phyloP scores from a whole-genome alignment of 371 early-diverging fungal species.

The Encephalitozoon hellem region DNA sequence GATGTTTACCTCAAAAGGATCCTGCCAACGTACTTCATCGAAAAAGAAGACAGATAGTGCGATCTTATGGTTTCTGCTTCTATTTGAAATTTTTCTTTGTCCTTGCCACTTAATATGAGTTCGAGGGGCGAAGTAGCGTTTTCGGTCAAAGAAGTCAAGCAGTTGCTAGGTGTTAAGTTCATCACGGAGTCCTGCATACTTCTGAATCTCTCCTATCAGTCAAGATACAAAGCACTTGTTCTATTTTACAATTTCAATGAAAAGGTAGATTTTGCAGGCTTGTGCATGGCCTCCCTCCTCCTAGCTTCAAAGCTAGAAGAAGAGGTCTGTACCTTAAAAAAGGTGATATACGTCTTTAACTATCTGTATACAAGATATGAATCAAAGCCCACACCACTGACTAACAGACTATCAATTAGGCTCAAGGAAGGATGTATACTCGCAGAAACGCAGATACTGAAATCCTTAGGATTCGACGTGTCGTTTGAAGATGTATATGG shows the following conservation, averaged over 20 bases:
- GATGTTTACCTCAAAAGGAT: background rate
- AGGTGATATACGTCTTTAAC: background rate
- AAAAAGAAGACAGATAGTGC: background rate
- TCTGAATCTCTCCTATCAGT: background rate
- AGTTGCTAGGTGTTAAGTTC: background rate
- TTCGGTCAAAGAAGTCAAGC: background rate
- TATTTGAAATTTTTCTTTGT: background rate
- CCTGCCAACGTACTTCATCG: background rate
- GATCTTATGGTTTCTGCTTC: background rate
- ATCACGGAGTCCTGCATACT: background rate
- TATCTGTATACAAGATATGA: conserved; percentile 5
- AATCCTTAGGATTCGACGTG: background rate
- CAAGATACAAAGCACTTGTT: background rate
- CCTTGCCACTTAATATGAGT: background rate
- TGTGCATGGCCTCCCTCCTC: background rate
- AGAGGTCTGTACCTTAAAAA: background rate
- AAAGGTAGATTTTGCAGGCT: background rate
- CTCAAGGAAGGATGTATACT: conserved; percentile 9
- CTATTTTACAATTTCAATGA: background rate
- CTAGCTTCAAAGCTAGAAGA: conserved; percentile 5
- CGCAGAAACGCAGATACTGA: background rate
- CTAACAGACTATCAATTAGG: background rate
- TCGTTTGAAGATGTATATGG: conserved; percentile 1
- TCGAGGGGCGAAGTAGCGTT: background rate
- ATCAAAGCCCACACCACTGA: background rate